Evolutionary conservation across 139 green algal genomes (phyloP).

Genomic region (Helicosporidium sp.): DNA sequence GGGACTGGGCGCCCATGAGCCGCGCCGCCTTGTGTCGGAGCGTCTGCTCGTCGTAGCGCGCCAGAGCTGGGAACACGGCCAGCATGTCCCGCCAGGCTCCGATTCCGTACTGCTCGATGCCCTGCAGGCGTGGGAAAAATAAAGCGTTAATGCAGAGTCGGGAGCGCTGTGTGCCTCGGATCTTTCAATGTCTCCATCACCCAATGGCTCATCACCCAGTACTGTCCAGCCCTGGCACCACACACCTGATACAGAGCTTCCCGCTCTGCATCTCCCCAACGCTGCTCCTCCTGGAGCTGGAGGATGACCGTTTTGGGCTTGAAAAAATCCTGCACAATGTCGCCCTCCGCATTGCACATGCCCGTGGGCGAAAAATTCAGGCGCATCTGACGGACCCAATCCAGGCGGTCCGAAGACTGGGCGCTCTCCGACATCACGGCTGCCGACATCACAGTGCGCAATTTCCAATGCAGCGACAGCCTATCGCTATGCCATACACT

Average conservation of each 20-base stretch:
- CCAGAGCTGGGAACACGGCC: slow-evolving; percentile 12
- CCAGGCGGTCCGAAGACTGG: slow-evolving; percentile 16
- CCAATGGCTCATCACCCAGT: neutral
- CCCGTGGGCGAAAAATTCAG: slow-evolving; percentile 32
- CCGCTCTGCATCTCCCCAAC: slow-evolving; percentile 36
- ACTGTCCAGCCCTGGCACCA: neutral
- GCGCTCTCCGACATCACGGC: no score
- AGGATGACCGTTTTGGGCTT: slow-evolving; percentile 37
- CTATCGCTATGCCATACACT: no score
- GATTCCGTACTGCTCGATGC: slow-evolving; percentile 44
- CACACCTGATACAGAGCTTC: slow-evolving; percentile 34
- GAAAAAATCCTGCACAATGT: slow-evolving; percentile 63
- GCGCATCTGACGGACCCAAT: slow-evolving; percentile 37
- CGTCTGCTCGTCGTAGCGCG: slow-evolving; percentile 19
- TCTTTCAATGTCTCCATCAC: neutral
- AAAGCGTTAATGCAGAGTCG: no score
- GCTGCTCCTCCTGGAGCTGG: slow-evolving; percentile 26
- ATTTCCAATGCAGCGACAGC: no score
- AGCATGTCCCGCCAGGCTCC: slow-evolving; percentile 49
- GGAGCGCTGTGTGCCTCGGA: neutral
- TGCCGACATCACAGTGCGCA: no score
- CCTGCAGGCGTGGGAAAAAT: slow-evolving; percentile 11
- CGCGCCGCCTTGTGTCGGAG: slow-evolving; percentile 39
- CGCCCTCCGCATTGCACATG: slow-evolving; percentile 40
- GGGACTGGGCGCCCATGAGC: slow-evolving; percentile 50